Conservation (phyloP, 2,329 filamentous ascomycete species). For the Passalora sequoiae region DNA sequence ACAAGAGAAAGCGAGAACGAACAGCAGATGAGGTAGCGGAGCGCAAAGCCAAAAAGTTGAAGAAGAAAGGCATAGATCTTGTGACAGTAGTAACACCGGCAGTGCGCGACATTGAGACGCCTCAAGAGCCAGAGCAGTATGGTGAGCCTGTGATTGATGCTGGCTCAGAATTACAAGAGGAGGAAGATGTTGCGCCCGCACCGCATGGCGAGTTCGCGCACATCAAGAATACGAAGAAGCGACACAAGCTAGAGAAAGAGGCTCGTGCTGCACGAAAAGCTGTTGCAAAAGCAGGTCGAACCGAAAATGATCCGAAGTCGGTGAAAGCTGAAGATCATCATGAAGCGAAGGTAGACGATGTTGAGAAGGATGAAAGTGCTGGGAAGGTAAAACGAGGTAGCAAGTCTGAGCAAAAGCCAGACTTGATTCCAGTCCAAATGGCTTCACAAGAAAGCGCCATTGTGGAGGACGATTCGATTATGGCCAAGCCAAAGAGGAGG, state of each 20-base stretch:
- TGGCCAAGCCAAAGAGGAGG: not conserved
- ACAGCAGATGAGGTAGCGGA: slow-evolving; percentile 28
- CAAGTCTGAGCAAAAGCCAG: too few relatives aligned
- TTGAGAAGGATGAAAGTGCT: not conserved
- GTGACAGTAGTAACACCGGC: slow-evolving; percentile 6
- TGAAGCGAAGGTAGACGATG: slow-evolving; percentile 3
- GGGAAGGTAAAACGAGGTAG: too few relatives aligned
- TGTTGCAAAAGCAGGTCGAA: slow-evolving; percentile 11
- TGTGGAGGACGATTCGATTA: not conserved
- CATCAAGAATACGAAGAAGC: slow-evolving; percentile 29
- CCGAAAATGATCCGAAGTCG: not conserved
- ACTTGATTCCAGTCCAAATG: not conserved
- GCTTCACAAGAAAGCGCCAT: too few relatives aligned
- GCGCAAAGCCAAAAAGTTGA: slow-evolving; percentile 31
- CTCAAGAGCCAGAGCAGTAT: not conserved
- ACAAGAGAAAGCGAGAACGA: slow-evolving; percentile 33
- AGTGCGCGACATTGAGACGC: not conserved
- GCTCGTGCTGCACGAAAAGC: slow-evolving; percentile 29
- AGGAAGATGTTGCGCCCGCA: slow-evolving; percentile 4
- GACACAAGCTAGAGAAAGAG: slow-evolving; percentile 34
- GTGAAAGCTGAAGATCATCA: not conserved
- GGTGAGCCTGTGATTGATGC: not conserved
- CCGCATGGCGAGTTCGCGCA: slow-evolving; percentile 26
- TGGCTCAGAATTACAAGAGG: slow-evolving; percentile 9
- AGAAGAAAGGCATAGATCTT: slow-evolving; percentile 26